Conservation (phyloP, 495 filamentous ascomycete genomes). For the Sabuloglossum arenarium region DNA sequence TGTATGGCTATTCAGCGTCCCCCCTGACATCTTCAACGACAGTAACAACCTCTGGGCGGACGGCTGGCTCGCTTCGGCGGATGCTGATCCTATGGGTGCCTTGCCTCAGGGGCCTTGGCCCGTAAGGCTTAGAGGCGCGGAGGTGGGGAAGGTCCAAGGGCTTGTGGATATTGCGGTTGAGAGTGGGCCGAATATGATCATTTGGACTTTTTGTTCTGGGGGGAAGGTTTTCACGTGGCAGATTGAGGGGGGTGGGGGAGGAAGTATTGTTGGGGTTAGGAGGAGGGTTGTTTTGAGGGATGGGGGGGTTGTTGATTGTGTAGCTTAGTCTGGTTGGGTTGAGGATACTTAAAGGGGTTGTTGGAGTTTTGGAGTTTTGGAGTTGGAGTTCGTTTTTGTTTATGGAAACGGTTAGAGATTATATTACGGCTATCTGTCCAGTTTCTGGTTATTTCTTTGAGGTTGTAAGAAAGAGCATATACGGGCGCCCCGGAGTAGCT, state of each 20-base stretch:
- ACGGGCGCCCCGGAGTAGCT: no score
- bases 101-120: neutral
- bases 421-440: neutral
- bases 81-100: neutral
- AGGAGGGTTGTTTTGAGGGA: neutral
- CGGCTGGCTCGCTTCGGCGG: neutral
- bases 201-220: neutral
- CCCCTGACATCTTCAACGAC: constrained; percentile 25
- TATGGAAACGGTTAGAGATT: neutral
- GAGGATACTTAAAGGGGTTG: no score
- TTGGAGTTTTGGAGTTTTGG: neutral
- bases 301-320: neutral
- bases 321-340: neutral
- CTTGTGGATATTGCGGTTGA: neutral
- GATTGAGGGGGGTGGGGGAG: neutral
- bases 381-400: neutral
- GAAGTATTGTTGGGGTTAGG: neutral
- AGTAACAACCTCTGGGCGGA: neutral
- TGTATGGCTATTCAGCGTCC: constrained; percentile 41
- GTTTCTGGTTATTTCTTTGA: neutral
- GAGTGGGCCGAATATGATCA: neutral
- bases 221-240: neutral
- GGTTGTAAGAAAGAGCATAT: no score
- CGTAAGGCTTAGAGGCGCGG: neutral
- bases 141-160: neutral